These are phyloP conservation scores for Alternaria sp. DNA, from an alignment of 2,329 filamentous ascomycete species.

Conservation along the genomic window DNA sequence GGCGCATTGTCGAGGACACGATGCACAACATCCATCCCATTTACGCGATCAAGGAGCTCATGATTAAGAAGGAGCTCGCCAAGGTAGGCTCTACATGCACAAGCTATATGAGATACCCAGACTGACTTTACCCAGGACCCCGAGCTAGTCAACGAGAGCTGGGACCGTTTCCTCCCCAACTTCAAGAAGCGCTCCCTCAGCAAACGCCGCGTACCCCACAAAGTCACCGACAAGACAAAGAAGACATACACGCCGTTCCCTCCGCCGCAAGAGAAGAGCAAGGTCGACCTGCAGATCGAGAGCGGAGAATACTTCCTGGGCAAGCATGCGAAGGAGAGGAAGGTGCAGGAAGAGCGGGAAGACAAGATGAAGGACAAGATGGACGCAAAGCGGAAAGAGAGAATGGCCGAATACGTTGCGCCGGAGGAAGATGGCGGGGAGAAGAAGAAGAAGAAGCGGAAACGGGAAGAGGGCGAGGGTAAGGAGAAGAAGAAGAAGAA, in stretches of 20 bases:
- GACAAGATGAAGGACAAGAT: constrained; percentile 88
- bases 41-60: constrained; percentile 93
- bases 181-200: constrained; percentile 93
- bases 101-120: not conserved
- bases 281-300: constrained; percentile 97
- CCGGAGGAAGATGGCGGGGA: constrained; percentile 75
- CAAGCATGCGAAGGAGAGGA: constrained; percentile 89
- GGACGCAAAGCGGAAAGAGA: constrained; percentile 83
- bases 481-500: constrained; percentile 53
- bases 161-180: constrained; percentile 95
- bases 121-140: constrained; percentile 62
- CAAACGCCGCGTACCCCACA: constrained; percentile 80
- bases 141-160: constrained; percentile 83
- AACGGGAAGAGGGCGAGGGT: constrained; percentile 58
- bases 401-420: constrained; percentile 84
- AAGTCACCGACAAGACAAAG: constrained; percentile 90
- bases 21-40: constrained; percentile 93
- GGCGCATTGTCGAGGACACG: constrained; percentile 85
- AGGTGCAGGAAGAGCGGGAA: constrained; percentile 76
- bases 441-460: constrained; percentile 51
- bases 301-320: constrained; percentile 95
- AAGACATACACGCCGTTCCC: constrained; percentile 98
- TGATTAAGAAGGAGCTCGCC: constrained; percentile 90
- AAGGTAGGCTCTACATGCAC: constrained; percentile 53
- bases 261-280: constrained; percentile 96